Percentiles rank a stretch among this genome's conserved stretches.
Conservation (phyloP, 352 stramenopile genomes). For the Saprolegnia parasitica region DNA sequence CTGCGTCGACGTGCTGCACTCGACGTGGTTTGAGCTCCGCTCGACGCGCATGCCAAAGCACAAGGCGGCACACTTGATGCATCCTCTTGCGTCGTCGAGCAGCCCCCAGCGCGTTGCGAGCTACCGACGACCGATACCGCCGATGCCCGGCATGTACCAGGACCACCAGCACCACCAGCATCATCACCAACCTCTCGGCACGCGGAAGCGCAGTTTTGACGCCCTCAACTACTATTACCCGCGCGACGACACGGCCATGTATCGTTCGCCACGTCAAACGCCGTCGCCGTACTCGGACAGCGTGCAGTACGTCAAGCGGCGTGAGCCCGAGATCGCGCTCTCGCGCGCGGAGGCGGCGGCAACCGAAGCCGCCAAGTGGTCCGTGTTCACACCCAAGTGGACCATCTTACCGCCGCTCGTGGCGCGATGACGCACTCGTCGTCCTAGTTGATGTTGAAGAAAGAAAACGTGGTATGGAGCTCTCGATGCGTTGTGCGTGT, state of each 20-base stretch:
- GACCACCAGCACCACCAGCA: too few species aligned
- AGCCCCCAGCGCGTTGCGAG: too few species aligned
- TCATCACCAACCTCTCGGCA: too few species aligned
- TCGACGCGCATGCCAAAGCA: slow-evolving; percentile 23
- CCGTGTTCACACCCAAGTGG: slow-evolving; percentile 22
- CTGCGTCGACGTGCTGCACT: slow-evolving; percentile 10
- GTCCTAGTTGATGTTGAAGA: too few species aligned
- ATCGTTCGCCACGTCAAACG: neutral
- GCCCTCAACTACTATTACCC: too few species aligned
- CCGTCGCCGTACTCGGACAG: neutral
- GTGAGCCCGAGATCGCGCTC: too few species aligned
- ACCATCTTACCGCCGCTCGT: neutral
- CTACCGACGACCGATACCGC: too few species aligned
- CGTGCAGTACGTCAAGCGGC: neutral
- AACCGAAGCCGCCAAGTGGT: slow-evolving; percentile 1
- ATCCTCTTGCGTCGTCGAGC: neutral
- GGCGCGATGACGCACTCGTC: neutral
- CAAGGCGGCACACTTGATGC: neutral
- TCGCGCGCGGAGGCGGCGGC: neutral
- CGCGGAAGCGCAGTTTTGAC: too few species aligned
- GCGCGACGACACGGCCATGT: neutral
- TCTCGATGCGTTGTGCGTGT: too few species aligned
- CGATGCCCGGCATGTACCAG: too few species aligned
- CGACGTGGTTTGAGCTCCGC: slow-evolving; percentile 18
- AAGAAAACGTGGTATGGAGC: too few species aligned